Percentiles rank a stretch among this genome's conserved stretches.
Conservation (phyloP, 805 yeast genomes). For the Hanseniaspora jakobsenii region DNA sequence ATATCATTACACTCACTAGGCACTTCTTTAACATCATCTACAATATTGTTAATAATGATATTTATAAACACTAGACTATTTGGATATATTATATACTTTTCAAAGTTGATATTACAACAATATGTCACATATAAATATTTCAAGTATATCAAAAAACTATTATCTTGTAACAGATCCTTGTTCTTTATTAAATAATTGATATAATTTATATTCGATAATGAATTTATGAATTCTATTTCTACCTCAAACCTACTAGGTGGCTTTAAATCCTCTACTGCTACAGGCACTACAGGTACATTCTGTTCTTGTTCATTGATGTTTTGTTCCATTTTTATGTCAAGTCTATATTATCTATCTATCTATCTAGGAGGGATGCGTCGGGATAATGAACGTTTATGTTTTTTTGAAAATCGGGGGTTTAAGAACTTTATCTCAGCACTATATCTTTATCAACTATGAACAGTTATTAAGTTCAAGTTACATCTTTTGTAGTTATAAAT, state of each 20-base stretch:
- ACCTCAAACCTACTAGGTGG: conserved; percentile 41
- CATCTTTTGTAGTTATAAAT: too few relatives aligned
- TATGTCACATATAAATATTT: conserved; percentile 57
- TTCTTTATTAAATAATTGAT: conserved; percentile 78
- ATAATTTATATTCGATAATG: conserved; percentile 80
- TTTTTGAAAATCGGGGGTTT: too few relatives aligned
- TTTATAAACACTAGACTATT: conserved; percentile 74
- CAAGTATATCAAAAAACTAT: conserved; percentile 58
- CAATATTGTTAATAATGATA: conserved; percentile 33
- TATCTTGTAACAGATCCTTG: conserved; percentile 54
- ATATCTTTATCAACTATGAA: too few relatives aligned
- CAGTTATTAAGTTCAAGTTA: too few relatives aligned
- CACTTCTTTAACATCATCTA: conserved; percentile 17
- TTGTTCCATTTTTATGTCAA: not conserved
- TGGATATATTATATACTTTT: conserved; percentile 48
- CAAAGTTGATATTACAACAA: conserved; percentile 55
- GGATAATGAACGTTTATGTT: too few relatives aligned
- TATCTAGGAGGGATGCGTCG: too few relatives aligned
- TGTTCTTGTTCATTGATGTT: not conserved
- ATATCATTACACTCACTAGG: not conserved
- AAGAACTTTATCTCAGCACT: too few relatives aligned
- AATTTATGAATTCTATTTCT: conserved; percentile 64
- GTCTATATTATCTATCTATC: too few relatives aligned
- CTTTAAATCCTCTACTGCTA: conserved; percentile 10
- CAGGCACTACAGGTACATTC: not conserved